Evolutionary conservation across 1,139 yeast genomes (phyloP), one percentile per base, ranked within the genome.

Genomic region (Geotrichum reessii): DNA sequence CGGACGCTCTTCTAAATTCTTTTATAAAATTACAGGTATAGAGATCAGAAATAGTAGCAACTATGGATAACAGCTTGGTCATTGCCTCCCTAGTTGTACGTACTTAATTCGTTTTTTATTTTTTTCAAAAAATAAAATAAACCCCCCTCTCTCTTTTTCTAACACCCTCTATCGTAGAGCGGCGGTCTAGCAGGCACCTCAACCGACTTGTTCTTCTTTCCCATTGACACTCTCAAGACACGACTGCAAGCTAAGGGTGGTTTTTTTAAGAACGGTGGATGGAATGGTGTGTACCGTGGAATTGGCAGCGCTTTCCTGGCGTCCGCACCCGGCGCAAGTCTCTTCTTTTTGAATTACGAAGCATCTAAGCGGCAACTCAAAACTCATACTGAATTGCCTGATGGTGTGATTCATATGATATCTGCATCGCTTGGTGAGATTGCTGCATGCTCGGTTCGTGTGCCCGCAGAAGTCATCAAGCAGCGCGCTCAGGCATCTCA

Each of bases 161-260:
- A 27, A 49, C 31, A 27, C 17, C 27, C 44, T 4, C 59, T 61
- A 27, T 46, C 9, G 40, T 61, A 84, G 84, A 84, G 95, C 69
- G 99, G 99, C 51, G 99, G 90, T 19, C 85, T 95, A 64, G 97
- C 99, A 1, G 99, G 99, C 12, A 92, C 97, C 2, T 85, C 95
- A 6, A 92, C 97, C 0, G 99, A 93, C 74, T 77, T 93, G 52
- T 91, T 88, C 8, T 93, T 93, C 73, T 93, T 93, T 76, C 99
- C 99, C 9, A 89, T 93, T 52, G 99, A 95, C 67, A 95, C 99
- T 1, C 67, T 93, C 63, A 93, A 93, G 74, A 93, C 99, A 0
- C 76, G 99, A 61, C 76, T 93, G 19, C 99, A 93, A 71, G 98
- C 99, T 40, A 84, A 85, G 69, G 97, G 97, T 33, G 99, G 99